These are phyloP conservation scores for Cryptococcus sp. DNA, from an alignment of 1,284 basidiomycete species.

Conservation along the genomic window DNA sequence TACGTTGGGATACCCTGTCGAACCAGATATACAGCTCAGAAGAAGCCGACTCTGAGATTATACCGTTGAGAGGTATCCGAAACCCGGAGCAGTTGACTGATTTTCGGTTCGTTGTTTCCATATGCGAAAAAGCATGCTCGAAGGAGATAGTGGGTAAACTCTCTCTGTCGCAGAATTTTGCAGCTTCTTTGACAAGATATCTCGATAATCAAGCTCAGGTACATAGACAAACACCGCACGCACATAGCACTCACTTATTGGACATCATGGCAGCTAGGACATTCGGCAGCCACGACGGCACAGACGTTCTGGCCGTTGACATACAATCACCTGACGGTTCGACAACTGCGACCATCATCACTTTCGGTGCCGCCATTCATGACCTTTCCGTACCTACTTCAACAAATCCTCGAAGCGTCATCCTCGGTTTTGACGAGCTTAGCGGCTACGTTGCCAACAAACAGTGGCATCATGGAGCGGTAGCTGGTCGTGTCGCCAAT, in stretches of 20 bases:
- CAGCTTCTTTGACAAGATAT: too few relatives aligned
- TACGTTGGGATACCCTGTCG: too few relatives aligned
- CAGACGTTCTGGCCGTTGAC: constrained; percentile 13
- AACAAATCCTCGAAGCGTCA: constrained; percentile 9
- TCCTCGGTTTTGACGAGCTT: constrained; percentile 13
- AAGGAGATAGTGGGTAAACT: too few relatives aligned
- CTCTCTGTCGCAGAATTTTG: too few relatives aligned
- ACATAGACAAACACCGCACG: too few relatives aligned
- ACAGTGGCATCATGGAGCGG: constrained; percentile 18
- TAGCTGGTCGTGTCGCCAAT: constrained; percentile 17
- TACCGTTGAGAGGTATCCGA: too few relatives aligned
- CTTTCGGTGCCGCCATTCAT: constrained; percentile 10
- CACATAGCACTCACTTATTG: background rate
- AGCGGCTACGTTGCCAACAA: constrained; percentile 11
- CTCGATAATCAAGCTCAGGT: too few relatives aligned
- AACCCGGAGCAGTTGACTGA: too few relatives aligned
- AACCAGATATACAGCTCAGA: too few relatives aligned
- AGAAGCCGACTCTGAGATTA: too few relatives aligned
- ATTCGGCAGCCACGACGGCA: constrained; percentile 4
- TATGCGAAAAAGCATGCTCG: too few relatives aligned
- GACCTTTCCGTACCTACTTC: constrained; percentile 5
- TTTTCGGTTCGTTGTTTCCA: too few relatives aligned
- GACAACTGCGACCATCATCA: constrained; percentile 16
- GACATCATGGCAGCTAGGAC: background rate
- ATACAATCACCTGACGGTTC: constrained; percentile 12